phyloP scores from a whole-genome alignment of 108 stramenopile genomes.

The Heterococcus sp. region DNA sequence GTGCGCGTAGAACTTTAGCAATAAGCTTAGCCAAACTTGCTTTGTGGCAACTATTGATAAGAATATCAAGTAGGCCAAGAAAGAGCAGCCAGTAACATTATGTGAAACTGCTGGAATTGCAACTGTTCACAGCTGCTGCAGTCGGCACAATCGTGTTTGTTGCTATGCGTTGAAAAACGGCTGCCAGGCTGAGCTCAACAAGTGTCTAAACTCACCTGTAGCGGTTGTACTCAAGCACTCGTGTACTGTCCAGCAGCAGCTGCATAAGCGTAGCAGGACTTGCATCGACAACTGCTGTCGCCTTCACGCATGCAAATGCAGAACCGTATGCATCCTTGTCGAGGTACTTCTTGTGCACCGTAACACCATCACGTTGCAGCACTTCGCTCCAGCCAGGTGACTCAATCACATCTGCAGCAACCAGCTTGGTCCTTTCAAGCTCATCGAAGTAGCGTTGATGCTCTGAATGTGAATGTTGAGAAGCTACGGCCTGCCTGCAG shows the following conservation, averaged over 20 bases:
- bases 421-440: not conserved
- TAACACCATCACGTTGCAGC: conserved; percentile 7
- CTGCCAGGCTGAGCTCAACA: no score
- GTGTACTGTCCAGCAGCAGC: conserved; percentile 35
- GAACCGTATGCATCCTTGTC: conserved; percentile 36
- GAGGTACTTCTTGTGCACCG: conserved; percentile 43
- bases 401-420: conserved; percentile 6
- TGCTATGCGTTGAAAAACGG: no score
- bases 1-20: not conserved
- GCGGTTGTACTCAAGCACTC: conserved; percentile 42
- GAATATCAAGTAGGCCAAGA: not conserved
- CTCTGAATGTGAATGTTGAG: no score
- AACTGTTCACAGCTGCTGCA: no score
- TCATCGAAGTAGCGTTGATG: not conserved
- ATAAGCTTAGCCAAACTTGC: not conserved
- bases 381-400: conserved; percentile 38
- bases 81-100: no score
- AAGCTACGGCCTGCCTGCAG: no score
- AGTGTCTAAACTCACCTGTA: no score
- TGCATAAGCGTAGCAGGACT: conserved; percentile 23
- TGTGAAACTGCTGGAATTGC: no score
- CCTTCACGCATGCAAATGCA: conserved; percentile 35
- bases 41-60: not conserved
- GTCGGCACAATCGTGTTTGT: no score
- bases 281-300: conserved; percentile 18